These are phyloP conservation scores for Pleurotus sapidus DNA, from an alignment of 768 basidiomycete genomes.

Conservation along the genomic window DNA sequence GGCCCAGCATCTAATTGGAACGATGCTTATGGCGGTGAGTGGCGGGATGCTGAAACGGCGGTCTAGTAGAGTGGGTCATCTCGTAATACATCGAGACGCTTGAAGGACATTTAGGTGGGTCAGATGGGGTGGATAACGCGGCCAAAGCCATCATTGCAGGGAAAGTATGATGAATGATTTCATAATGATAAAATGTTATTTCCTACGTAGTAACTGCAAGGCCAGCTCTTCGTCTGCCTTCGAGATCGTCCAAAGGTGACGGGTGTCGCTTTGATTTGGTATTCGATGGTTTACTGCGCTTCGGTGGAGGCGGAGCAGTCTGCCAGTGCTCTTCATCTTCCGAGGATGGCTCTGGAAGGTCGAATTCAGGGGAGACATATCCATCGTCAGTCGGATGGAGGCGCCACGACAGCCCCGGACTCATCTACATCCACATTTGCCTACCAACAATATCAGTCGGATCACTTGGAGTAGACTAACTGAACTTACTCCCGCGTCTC, in stretches of 20 bases:
- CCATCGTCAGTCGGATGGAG: conserved; percentile 50
- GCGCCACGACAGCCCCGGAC: not conserved
- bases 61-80: too few relatives aligned
- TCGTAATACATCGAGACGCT: not conserved
- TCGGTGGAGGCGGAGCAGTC: conserved; percentile 26
- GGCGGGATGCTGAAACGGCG: too few relatives aligned
- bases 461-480: too few relatives aligned
- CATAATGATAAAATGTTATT: conserved; percentile 4
- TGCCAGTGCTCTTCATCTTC: conserved; percentile 30
- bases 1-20: too few relatives aligned
- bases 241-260: conserved; percentile 18
- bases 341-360: conserved; percentile 33
- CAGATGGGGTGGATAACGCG: too few relatives aligned
- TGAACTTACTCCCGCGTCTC: conserved; percentile 10
- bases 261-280: conserved; percentile 9
- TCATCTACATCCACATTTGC: not conserved
- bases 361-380: conserved; percentile 71
- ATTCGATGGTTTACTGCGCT: conserved; percentile 22
- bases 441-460: too few relatives aligned
- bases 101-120: too few relatives aligned
- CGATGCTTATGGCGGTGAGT: too few relatives aligned
- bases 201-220: conserved; percentile 47
- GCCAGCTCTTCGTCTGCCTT: conserved; percentile 55
- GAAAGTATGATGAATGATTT: too few relatives aligned
- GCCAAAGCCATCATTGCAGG: too few relatives aligned